Evolutionary conservation across 1,284 basidiomycete species (phyloP).

Genomic region (Albatrellus sp.): DNA sequence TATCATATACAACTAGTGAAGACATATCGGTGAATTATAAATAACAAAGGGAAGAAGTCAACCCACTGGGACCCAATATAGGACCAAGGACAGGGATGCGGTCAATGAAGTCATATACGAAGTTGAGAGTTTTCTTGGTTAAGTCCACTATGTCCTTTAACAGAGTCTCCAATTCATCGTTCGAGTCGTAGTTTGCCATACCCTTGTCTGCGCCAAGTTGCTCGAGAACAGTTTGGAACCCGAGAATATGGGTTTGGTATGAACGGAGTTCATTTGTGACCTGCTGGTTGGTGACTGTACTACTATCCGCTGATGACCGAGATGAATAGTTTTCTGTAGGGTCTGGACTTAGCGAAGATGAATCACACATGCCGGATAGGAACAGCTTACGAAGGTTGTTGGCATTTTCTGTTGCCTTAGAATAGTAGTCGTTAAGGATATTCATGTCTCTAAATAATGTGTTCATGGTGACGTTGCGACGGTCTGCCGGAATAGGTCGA

Average conservation of each 20-base stretch:
- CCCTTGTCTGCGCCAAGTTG: slow-evolving; percentile 33
- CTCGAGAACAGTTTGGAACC: slow-evolving; percentile 24
- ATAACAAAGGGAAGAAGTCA: neutral
- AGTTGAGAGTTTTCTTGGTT: slow-evolving; percentile 30
- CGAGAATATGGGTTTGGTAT: slow-evolving; percentile 27
- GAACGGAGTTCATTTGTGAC: slow-evolving; percentile 23
- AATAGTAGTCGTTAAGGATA: slow-evolving; percentile 15
- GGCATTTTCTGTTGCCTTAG: slow-evolving; percentile 13
- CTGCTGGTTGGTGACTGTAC: slow-evolving; percentile 25
- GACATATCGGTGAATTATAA: neutral
- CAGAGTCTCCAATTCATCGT: slow-evolving; percentile 30
- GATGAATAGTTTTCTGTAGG: slow-evolving; percentile 23
- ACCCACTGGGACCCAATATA: slow-evolving; percentile 42
- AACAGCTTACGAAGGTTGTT: slow-evolving; percentile 16
- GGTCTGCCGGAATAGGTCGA: too few relatives aligned
- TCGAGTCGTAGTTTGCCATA: slow-evolving; percentile 36
- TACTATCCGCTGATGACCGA: slow-evolving; percentile 16
- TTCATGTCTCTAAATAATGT: too few relatives aligned
- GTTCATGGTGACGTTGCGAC: too few relatives aligned
- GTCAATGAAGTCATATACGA: slow-evolving; percentile 19
- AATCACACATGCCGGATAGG: neutral
- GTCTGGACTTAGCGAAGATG: slow-evolving; percentile 2
- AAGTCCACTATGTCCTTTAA: slow-evolving; percentile 37
- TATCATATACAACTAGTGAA: slow-evolving; percentile 28
- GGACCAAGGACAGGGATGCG: slow-evolving; percentile 33